A percentile compares a stretch with the other conserved stretches of the same genome.
Conservation (phyloP, 2,329 filamentous ascomycete species). For the Phyllosticta citrichinensis region DNA sequence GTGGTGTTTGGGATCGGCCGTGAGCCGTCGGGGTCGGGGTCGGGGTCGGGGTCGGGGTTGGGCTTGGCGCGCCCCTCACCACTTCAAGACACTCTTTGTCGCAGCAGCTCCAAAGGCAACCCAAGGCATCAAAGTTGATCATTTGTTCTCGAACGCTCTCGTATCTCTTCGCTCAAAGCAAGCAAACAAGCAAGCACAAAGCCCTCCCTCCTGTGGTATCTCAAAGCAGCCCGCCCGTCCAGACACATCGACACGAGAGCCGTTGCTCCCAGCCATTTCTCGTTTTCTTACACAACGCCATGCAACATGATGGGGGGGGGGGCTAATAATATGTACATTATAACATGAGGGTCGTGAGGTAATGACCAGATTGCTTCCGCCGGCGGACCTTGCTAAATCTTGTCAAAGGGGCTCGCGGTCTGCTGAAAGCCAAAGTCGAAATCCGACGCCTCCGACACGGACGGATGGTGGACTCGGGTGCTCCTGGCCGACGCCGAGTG, state of each 20-base stretch:
- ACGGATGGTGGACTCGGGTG: conserved; percentile 25
- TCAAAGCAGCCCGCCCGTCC: neutral
- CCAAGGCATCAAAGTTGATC: neutral
- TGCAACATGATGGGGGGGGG: neutral
- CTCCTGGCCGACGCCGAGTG: conserved; percentile 1
- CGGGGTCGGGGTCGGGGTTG: neutral
- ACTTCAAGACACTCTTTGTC: neutral
- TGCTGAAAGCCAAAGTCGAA: conserved; percentile 21
- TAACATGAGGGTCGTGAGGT: conserved; percentile 3
- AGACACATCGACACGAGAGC: neutral
- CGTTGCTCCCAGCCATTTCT: too few species aligned
- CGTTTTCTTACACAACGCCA: conserved; percentile 5
- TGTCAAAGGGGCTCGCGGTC: neutral
- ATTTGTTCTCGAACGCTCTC: neutral
- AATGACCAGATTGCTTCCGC: neutral
- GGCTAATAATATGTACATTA: conserved; percentile 7
- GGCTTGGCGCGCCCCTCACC: neutral
- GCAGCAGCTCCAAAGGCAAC: neutral
- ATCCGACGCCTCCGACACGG: conserved; percentile 27
- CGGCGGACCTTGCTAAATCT: neutral
- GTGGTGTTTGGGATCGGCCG: conserved; percentile 7
- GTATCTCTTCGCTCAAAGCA: neutral
- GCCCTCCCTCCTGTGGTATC: neutral
- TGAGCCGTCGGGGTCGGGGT: neutral
- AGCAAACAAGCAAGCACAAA: neutral